Percentiles rank a stretch among this genome's conserved stretches.
Evolutionary conservation across 2,329 filamentous ascomycete genomes (phyloP).

Genomic region (Amauroascus niger): DNA sequence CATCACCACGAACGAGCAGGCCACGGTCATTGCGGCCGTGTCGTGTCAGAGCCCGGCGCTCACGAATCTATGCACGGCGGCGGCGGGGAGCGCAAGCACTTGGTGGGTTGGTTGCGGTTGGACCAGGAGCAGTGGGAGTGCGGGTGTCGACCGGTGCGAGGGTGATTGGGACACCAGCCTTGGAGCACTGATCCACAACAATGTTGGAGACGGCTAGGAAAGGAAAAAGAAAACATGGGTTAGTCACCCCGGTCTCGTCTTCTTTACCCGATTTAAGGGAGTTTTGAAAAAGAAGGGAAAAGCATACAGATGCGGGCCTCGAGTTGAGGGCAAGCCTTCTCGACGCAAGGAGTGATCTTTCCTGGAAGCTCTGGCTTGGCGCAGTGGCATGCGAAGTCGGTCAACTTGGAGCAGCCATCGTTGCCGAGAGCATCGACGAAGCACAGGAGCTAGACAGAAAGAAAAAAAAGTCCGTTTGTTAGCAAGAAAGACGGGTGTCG

Average conservation of each 20-base stretch:
- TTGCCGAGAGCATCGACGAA: conserved; percentile 35
- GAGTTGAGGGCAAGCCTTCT: conserved; percentile 30
- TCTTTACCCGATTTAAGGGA: neutral
- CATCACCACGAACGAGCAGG: neutral
- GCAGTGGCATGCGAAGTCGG: conserved; percentile 44
- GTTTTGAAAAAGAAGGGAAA: neutral
- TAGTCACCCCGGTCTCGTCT: neutral
- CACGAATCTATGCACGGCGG: neutral
- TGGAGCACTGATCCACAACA: conserved; percentile 29
- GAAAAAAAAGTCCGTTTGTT: neutral
- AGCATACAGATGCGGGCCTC: conserved; percentile 12
- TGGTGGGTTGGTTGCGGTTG: neutral
- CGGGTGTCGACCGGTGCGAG: conserved; percentile 24
- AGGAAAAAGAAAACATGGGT: neutral
- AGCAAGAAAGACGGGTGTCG: neutral
- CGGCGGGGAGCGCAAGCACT: conserved; percentile 2
- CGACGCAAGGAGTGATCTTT: conserved; percentile 40
- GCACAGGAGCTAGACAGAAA: conserved; percentile 35
- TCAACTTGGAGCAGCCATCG: conserved; percentile 39
- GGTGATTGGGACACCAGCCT: conserved; percentile 30
- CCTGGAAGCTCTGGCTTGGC: conserved; percentile 36
- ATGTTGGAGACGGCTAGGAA: conserved; percentile 29
- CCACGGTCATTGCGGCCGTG: neutral
- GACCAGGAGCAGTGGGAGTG: neutral
- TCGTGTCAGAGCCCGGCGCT: neutral